phyloP scores from a whole-genome alignment of 768 basidiomycete genomes.

The Paxillus involutus region DNA sequence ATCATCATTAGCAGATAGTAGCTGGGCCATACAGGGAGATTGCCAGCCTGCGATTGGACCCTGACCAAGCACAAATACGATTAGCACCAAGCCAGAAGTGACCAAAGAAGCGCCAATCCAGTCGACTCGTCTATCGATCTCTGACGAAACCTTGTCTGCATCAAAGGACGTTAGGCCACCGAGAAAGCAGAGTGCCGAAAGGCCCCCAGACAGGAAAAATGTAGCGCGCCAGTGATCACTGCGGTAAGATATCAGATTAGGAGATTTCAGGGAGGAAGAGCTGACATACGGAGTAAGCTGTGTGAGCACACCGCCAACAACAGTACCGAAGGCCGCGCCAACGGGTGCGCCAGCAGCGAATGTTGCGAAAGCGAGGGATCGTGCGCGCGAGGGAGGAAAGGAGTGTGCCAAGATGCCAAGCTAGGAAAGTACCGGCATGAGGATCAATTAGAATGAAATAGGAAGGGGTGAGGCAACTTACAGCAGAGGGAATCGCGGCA shows the following conservation, averaged over 20 bases:
- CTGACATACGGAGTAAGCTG: conserved; percentile 43
- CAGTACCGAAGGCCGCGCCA: conserved; percentile 69
- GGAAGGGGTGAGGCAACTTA: conserved; percentile 30
- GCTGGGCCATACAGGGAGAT: conserved; percentile 45
- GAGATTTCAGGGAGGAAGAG: neutral
- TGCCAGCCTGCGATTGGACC: conserved; percentile 66
- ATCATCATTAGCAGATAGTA: conserved; percentile 18
- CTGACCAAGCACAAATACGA: conserved; percentile 74
- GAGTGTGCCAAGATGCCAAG: conserved; percentile 80
- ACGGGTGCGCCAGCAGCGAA: conserved; percentile 86
- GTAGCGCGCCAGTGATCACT: conserved; percentile 63
- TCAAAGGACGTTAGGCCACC: conserved; percentile 64
- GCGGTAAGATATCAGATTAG: neutral
- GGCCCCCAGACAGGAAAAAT: conserved; percentile 59
- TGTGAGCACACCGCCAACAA: conserved; percentile 72
- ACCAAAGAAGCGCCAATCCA: conserved; percentile 73
- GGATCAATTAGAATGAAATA: neutral
- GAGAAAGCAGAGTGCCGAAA: conserved; percentile 52
- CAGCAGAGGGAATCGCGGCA: conserved; percentile 71
- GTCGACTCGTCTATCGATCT: conserved; percentile 55
- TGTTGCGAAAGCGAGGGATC: conserved; percentile 78
- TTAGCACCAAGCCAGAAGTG: conserved; percentile 64
- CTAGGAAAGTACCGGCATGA: conserved; percentile 31
- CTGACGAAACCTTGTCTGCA: conserved; percentile 42
- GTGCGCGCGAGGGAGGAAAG: conserved; percentile 66